Evolutionary conservation across 2,329 filamentous ascomycete genomes (phyloP), one percentile per base, ranked within the genome.

Genomic region (Elsinoe ampelina): DNA sequence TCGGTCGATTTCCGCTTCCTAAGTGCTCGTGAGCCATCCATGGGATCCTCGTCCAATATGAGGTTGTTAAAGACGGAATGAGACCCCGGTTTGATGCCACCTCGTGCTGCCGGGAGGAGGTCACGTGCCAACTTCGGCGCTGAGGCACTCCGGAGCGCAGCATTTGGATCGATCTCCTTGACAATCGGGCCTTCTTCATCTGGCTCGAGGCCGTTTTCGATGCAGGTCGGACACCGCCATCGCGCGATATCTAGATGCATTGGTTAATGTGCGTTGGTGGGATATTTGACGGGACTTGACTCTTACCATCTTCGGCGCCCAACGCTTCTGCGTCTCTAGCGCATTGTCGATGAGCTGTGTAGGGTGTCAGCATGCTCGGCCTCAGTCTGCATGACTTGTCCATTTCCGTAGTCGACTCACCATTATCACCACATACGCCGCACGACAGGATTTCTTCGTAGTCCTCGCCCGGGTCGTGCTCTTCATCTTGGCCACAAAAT

Each of bases 341-440:
- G 73, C 92, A 96, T 79, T 93, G 86, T 70, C 86, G 84, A 76
- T 97, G 92, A 66, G 90, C 92, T 95, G 75, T 68, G 75, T 68
- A 67, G 66, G 72, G 68, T 70, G 71, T 75, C 72, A 75, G 75
- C 66, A 65, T 67, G 67, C 68, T 66, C 52, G 60, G 61, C 61
- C 42, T 61, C 63, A 57, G 60, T 63, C 60, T 58, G 63, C 61
- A 52, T 61, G 36, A 47, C 39, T 48, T 55, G 63, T 60, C 19
- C 47, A 34, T 13, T 11, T 22, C 22, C 57, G 15, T 22, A 30
- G 22, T 42, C 47, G 57, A 81, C 87, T 72, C 77, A 95, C 90
- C 84, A 71, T 89, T 87, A 67, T 92, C 87, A 62, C 84, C 84
- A 71, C 92, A 97, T 61, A 82, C 78, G 59, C 76, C 77, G 71